Evolutionary conservation across 164 flowering plant species (phyloP), one percentile per base, ranked within the genome.

Genomic region (Tinospora cordifolia): DNA sequence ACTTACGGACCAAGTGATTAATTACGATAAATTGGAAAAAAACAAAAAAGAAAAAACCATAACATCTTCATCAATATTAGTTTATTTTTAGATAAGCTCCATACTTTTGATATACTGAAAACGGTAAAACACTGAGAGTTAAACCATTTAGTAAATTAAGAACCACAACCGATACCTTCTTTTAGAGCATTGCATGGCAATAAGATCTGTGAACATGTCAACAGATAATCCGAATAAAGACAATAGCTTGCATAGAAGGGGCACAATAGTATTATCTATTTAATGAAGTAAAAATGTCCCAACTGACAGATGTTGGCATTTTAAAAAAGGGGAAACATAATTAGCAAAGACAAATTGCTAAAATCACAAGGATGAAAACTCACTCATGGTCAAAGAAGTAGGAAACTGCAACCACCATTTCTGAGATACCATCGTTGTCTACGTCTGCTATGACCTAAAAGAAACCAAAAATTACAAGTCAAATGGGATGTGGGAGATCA

Each of bases 321-420:
- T 66, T 30, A 59, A 62, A 63, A 38, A 21, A 21, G 40, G 24
- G 44, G 36, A 24, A 39, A 65, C 21, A 65, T 7, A 40, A 19
- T 65, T 65, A 8, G 13, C 11, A 25, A 26, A n/a, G 13, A 34
- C 17, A 27, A 63, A 13, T 46, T 21, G 14, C 21, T 15, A 34
- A 40, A 26, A 7, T 49, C 49, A 39, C 38, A 6, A 11, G 8
- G 41, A 66, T 63, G 40, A 60, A 71, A 58, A 83, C 96, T 85
- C 77, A 95, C 99, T 95, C 99, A 62, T 86, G 98, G 78, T 95
- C 99, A 86, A 92, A 95, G 86, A 92, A 95, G 78, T 92, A 90
- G 17, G 99, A 92, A 47, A 87, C 99, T 51, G 97, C 98, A 77
- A 95, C 85, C 78, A 95, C 77, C 98, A 95, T 92, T 81, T 95